Conservation (phyloP, 345 rosid genomes). For the Gossypium rotundifolium region DNA sequence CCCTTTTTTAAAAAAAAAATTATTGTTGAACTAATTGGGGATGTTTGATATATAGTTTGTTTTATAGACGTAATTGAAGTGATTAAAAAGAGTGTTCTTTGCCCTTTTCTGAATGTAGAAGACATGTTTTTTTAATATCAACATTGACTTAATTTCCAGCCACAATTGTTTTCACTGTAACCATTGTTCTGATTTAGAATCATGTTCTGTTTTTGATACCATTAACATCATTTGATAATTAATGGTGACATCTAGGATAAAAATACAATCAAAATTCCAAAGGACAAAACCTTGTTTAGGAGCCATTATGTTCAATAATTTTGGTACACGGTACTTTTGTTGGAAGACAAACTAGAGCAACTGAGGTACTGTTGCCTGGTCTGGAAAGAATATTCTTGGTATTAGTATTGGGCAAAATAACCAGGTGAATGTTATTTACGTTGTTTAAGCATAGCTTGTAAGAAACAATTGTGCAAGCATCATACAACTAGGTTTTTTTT, state of each 20-base stretch:
- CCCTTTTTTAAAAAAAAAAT: not conserved
- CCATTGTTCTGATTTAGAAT: not conserved
- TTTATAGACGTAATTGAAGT: not conserved
- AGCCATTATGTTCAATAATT: conserved; percentile 21
- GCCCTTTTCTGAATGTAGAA: not conserved
- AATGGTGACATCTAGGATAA: not conserved
- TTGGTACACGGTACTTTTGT: not conserved
- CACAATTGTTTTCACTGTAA: not conserved
- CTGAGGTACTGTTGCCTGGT: conserved; percentile 21
- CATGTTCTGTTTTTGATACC: not conserved
- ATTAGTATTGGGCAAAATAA: not conserved
- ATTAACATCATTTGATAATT: not conserved
- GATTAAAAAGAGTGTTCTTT: not conserved
- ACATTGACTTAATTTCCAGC: not conserved
- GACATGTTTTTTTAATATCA: not conserved
- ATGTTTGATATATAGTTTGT: not conserved
- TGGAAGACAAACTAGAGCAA: conserved; percentile 21
- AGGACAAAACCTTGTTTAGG: conserved; percentile 15
- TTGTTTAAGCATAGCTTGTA: not conserved
- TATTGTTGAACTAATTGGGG: not conserved
- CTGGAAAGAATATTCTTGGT: conserved; percentile 21
- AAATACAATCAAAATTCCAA: conserved; percentile 15
- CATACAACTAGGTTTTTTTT: not conserved
- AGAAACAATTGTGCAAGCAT: not conserved
- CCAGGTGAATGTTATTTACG: not conserved